Base-by-base conservation (phyloP, 495 filamentous ascomycete genomes). In the Aspergillus kassunensis region DNA sequence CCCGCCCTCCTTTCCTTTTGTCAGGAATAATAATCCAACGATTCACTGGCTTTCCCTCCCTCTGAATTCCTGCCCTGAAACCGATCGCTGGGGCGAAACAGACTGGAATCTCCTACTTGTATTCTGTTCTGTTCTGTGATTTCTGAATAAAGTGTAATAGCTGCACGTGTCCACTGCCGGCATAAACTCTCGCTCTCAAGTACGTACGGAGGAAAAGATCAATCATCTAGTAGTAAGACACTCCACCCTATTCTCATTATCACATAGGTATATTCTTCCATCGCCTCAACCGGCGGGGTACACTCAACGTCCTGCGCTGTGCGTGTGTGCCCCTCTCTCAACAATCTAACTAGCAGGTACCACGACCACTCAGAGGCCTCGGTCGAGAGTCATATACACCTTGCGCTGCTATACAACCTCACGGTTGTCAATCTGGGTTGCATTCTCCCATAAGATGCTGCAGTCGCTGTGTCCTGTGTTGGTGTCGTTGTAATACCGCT, bases 1-100 rank as follows among this genome's bases (percentile, higher is more conserved):
- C 51, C 49, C 58, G 44, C 57, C 67, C 64, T 51, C 60, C 61
- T 59, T 56, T 31, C 5, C 45, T 36, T n/a, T 3, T 21, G 11
- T 16, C 12, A 37, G 5, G 5, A 21, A 15, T 29, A 15, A 5
- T 19, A 18, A 46, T 46, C 44, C 30, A n/a, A n/a, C 30, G 19
- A 31, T 35, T 9, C 6, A 21, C 37, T 40, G 37, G 37, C 8
- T 40, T 40, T 40, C 37, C 37, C 27, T 24, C 23, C 10, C 12
- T 25, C 20, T 46, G 18, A 9, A 21, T 46, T 46, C 44, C 23
- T 31, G 43, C 29, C 18, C 30, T 46, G 44, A 46, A 46, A 46
- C 44, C 13, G 43, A 34, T 46, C 44, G 29, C 44, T 35, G 9
- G 19, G 18, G 35, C 44, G 29, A 45, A 45, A 45, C 43, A 33